phyloP scores from a whole-genome alignment of 176 grass and related monocot genomes.

The Carex cristatella region DNA sequence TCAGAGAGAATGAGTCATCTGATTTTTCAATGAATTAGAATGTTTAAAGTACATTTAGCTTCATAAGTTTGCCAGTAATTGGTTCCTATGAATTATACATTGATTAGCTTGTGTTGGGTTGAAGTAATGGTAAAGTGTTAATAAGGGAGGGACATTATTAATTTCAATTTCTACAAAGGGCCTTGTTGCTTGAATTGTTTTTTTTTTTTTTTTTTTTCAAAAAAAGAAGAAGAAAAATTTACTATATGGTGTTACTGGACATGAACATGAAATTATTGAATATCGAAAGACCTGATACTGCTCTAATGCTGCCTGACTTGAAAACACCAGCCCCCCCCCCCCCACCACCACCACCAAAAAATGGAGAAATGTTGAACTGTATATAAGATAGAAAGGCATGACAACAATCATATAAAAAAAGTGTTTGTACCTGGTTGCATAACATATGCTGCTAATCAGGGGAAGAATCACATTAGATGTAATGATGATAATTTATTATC shows the following conservation, averaged over 20 bases:
- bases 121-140: not conserved
- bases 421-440: not conserved
- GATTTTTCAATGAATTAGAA: not conserved
- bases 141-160: not conserved
- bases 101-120: not conserved
- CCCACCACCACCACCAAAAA: not conserved
- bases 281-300: not conserved
- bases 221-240: not conserved
- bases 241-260: not conserved
- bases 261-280: not conserved
- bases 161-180: no score
- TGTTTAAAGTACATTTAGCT: not conserved
- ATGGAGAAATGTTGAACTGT: not conserved
- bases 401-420: not conserved
- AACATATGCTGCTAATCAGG: not conserved
- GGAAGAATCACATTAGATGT: not conserved
- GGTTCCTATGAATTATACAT: not conserved
- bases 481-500: not conserved
- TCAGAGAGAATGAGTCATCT: not conserved
- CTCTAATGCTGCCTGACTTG: not conserved
- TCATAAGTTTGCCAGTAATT: not conserved
- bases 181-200: not conserved
- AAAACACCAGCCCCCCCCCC: not conserved
- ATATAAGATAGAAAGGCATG: not conserved
- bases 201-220: not conserved